These are phyloP conservation scores for Hyparrhenia diplandra DNA, from an alignment of 176 grass and related monocot genomes.

Conservation along the genomic window DNA sequence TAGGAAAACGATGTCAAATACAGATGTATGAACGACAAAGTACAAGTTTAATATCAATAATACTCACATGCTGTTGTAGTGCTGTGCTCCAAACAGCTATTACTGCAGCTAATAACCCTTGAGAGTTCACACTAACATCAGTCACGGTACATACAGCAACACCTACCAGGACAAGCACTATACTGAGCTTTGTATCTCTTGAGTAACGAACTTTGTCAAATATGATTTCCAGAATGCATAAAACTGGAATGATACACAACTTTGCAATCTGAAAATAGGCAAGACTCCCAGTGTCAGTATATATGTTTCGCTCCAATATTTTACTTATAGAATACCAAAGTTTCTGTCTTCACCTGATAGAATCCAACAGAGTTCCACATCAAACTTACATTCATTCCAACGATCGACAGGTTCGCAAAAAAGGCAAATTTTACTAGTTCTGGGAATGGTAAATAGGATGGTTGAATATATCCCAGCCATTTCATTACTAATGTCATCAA, in stretches of 20 bases:
- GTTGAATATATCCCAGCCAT: constrained; percentile 52
- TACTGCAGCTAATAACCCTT: constrained; percentile 49
- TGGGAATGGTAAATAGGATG: constrained; percentile 43
- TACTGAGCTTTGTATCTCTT: constrained; percentile 69
- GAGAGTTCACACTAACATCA: constrained; percentile 65
- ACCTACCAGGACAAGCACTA: constrained; percentile 61
- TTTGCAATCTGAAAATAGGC: constrained; percentile 58
- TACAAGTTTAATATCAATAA: not conserved
- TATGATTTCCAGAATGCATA: constrained; percentile 57
- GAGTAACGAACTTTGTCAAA: constrained; percentile 65
- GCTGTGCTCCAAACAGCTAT: constrained; percentile 68
- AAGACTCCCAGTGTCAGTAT: not conserved
- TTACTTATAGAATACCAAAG: not conserved
- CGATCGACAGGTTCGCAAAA: constrained; percentile 60
- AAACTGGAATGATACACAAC: constrained; percentile 69
- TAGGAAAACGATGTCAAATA: not conserved
- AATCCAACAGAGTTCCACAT: constrained; percentile 80
- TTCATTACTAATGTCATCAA: constrained; percentile 51
- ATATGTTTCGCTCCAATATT: not conserved
- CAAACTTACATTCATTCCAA: constrained; percentile 69
- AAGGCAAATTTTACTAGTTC: constrained; percentile 60
- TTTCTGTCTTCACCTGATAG: constrained; percentile 44
- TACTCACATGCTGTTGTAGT: constrained; percentile 77
- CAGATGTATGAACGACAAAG: not conserved
- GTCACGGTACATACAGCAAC: constrained; percentile 64